These are phyloP conservation scores for Amphicarpaea edgeworthii DNA, from an alignment of 306 rosid genomes.

Conservation along the genomic window DNA sequence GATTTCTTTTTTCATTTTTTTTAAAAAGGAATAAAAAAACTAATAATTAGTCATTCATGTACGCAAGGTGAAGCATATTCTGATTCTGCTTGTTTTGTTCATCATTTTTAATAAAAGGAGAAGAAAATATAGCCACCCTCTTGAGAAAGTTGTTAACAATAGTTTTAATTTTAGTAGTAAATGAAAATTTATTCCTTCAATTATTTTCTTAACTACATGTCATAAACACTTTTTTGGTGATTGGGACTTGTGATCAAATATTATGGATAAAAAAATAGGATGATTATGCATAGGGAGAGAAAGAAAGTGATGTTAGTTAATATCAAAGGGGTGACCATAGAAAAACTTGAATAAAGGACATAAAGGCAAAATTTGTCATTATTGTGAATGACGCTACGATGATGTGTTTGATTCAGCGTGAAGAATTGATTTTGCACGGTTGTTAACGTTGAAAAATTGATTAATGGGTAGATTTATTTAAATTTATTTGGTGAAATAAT, in stretches of 20 bases:
- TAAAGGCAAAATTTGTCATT: constrained; percentile 47
- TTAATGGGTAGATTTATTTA: no score
- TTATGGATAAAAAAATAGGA: neutral
- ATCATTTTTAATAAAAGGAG: neutral
- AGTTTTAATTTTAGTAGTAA: neutral
- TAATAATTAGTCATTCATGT: neutral
- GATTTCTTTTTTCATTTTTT: neutral
- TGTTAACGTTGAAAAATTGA: no score
- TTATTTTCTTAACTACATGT: constrained; percentile 5
- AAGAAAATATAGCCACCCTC: neutral
- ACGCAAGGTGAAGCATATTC: constrained; percentile 23
- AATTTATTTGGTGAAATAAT: no score
- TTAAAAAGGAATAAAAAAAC: neutral
- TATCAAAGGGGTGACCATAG: constrained; percentile 35
- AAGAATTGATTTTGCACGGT: no score
- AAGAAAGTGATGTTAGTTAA: constrained; percentile 31
- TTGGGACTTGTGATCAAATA: constrained; percentile 36
- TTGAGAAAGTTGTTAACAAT: constrained; percentile 8
- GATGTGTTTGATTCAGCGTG: no score
- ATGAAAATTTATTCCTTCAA: constrained; percentile 13
- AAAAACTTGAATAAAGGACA: constrained; percentile 16
- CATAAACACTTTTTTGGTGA: constrained; percentile 37
- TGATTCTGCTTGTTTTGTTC: neutral
- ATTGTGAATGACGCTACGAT: constrained; percentile 33
- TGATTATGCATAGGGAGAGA: neutral